Percentiles rank a stretch among this genome's conserved stretches.
Evolutionary conservation across 352 stramenopile species (phyloP).

Genomic region (Pythium rhizo-oryzae): DNA sequence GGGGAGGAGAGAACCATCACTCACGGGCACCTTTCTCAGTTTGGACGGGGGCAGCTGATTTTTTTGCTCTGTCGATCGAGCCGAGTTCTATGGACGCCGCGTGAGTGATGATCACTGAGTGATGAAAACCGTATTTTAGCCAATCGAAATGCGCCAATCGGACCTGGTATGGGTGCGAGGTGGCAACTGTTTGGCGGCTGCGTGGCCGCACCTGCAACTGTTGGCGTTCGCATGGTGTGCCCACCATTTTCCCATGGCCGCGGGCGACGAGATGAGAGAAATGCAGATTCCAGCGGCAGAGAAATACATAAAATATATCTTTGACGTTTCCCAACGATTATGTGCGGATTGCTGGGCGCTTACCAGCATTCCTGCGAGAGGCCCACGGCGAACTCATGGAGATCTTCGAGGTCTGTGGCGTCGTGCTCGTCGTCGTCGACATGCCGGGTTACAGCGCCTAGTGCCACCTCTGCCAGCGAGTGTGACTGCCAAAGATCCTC

Average conservation of each 20-base stretch:
- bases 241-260: neutral
- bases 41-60: neutral
- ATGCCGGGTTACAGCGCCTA: neutral
- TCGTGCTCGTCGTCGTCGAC: constrained; percentile 6
- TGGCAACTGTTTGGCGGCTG: constrained; percentile 4
- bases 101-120: constrained; percentile 26
- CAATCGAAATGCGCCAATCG: constrained; percentile 20
- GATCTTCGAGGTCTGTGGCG: constrained; percentile 22
- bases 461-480: constrained; percentile 20
- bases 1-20: constrained; percentile 18
- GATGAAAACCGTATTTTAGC: constrained; percentile 19
- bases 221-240: neutral
- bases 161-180: constrained; percentile 4
- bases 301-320: constrained; percentile 12
- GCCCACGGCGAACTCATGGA: constrained; percentile 8
- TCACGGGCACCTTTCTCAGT: constrained; percentile 22
- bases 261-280: neutral
- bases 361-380: constrained; percentile 30
- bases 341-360: neutral
- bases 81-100: neutral
- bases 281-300: neutral
- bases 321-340: neutral
- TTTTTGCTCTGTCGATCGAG: neutral
- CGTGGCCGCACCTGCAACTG: neutral
- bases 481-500: constrained; percentile 23